Evolutionary conservation across 768 basidiomycete genomes (phyloP).

Genomic region (Naganishia kalamii): DNA sequence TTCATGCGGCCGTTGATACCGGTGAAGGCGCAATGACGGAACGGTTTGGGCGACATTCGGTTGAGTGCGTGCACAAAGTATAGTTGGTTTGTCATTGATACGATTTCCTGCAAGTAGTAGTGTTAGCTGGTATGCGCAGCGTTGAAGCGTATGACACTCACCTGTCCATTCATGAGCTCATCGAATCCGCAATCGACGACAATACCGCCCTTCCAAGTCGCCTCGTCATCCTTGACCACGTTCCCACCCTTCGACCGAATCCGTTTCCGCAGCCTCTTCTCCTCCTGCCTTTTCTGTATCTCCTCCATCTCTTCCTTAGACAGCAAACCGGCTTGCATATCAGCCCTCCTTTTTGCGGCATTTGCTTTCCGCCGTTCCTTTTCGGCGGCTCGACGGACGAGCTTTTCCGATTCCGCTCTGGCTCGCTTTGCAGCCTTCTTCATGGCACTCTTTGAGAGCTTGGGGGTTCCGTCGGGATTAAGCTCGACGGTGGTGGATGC

Average conservation of each 20-base stretch:
- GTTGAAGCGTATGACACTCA: constrained; percentile 47
- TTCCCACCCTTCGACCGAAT: constrained; percentile 54
- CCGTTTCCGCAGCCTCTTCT: constrained; percentile 22
- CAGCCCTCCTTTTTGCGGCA: constrained; percentile 50
- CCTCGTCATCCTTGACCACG: constrained; percentile 50
- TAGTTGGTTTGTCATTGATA: constrained; percentile 79
- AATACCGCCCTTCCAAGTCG: constrained; percentile 42
- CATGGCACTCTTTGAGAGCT: constrained; percentile 38
- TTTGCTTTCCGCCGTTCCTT: constrained; percentile 55
- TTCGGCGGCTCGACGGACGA: constrained; percentile 27
- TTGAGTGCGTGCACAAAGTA: constrained; percentile 88
- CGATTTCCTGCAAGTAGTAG: constrained; percentile 65
- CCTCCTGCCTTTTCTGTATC: constrained; percentile 39
- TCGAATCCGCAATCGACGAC: constrained; percentile 83
- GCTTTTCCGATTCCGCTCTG: constrained; percentile 19
- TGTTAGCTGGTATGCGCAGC: not conserved
- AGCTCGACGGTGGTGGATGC: not conserved
- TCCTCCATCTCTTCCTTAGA: constrained; percentile 33
- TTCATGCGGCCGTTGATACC: constrained; percentile 68
- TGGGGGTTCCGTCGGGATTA: constrained; percentile 7
- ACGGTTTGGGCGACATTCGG: constrained; percentile 63
- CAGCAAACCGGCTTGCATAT: constrained; percentile 22
- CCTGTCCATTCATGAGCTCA: constrained; percentile 86
- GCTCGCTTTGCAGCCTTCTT: constrained; percentile 39
- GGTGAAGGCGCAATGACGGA: constrained; percentile 68